Conservation (phyloP, 495 filamentous ascomycete species). For the Entonaema liquescens region DNA sequence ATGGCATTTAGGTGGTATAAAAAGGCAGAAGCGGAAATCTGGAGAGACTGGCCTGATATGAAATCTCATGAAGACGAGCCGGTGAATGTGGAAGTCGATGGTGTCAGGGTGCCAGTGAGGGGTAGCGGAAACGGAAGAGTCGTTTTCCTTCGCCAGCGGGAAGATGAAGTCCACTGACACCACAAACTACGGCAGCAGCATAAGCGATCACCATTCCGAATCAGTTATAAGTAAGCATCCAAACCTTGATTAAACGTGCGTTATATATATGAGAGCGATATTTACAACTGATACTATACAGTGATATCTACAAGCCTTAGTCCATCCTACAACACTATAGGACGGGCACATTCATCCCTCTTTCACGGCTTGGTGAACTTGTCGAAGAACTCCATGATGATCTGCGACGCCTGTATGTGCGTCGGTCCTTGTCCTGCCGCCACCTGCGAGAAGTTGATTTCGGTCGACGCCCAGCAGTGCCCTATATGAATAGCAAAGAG, state of each 20-base stretch:
- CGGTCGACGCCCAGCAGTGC: constrained; percentile 49
- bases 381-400: constrained; percentile 47
- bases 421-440: constrained; percentile 43
- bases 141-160: constrained; percentile 41
- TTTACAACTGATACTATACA: constrained; percentile 19
- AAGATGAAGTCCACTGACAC: neutral
- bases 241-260: neutral
- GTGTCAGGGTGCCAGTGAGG: constrained; percentile 37
- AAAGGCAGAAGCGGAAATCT: constrained; percentile 56
- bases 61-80: constrained; percentile 12
- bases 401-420: constrained; percentile 45
- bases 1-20: constrained; percentile 45
- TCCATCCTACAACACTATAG: too few relatives aligned
- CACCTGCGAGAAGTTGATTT: constrained; percentile 49
- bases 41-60: constrained; percentile 59
- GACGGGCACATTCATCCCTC: neutral
- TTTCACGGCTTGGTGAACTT: constrained; percentile 41
- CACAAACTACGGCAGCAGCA: neutral
- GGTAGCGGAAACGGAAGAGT: constrained; percentile 49
- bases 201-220: too few relatives aligned
- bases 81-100: constrained; percentile 23
- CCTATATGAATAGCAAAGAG: constrained; percentile 14
- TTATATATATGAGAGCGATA: constrained; percentile 1
- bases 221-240: neutral
- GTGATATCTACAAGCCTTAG: too few relatives aligned